Evolutionary conservation across 2,329 filamentous ascomycete genomes (phyloP).

Genomic region (Verticillium albo-atrum): DNA sequence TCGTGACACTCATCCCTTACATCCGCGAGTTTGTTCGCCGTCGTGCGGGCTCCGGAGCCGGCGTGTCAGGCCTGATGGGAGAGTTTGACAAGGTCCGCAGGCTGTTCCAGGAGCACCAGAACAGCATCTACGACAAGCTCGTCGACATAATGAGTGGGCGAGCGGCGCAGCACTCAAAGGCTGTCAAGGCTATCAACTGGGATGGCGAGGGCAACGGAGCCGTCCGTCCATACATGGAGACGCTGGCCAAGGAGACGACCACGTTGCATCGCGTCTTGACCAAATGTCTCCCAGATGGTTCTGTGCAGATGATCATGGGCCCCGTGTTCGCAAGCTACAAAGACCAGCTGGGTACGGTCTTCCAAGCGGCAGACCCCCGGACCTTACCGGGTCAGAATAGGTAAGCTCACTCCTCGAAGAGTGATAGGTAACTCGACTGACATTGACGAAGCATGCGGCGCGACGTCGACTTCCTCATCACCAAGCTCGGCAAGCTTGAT

Average conservation of each 20-base stretch:
- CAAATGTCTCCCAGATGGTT: slow-evolving; percentile 73
- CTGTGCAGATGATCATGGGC: slow-evolving; percentile 77
- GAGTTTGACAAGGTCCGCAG: slow-evolving; percentile 88
- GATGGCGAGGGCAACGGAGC: slow-evolving; percentile 44
- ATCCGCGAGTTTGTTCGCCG: slow-evolving; percentile 87
- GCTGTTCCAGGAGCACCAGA: slow-evolving; percentile 82
- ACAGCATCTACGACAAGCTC: slow-evolving; percentile 85
- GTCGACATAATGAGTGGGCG: slow-evolving; percentile 87
- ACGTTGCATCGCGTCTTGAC: slow-evolving; percentile 79
- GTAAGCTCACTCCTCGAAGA: slow-evolving; percentile 39
- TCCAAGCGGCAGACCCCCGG: slow-evolving; percentile 60
- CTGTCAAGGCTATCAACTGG: slow-evolving; percentile 73
- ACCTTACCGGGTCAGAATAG: slow-evolving; percentile 66
- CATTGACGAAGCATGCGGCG: slow-evolving; percentile 58
- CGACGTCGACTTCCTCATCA: slow-evolving; percentile 70
- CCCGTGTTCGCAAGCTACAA: slow-evolving; percentile 81
- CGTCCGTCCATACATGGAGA: slow-evolving; percentile 75
- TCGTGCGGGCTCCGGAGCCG: slow-evolving; percentile 53
- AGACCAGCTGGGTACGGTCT: slow-evolving; percentile 70
- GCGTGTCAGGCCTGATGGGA: slow-evolving; percentile 58
- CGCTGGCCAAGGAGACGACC: slow-evolving; percentile 77
- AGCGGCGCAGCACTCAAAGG: slow-evolving; percentile 67
- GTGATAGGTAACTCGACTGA: neutral
- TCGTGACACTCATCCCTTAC: slow-evolving; percentile 82
- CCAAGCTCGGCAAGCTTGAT: slow-evolving; percentile 70